Evolutionary conservation across 2,329 filamentous ascomycete genomes (phyloP).

Genomic region (Esteya vermicola): DNA sequence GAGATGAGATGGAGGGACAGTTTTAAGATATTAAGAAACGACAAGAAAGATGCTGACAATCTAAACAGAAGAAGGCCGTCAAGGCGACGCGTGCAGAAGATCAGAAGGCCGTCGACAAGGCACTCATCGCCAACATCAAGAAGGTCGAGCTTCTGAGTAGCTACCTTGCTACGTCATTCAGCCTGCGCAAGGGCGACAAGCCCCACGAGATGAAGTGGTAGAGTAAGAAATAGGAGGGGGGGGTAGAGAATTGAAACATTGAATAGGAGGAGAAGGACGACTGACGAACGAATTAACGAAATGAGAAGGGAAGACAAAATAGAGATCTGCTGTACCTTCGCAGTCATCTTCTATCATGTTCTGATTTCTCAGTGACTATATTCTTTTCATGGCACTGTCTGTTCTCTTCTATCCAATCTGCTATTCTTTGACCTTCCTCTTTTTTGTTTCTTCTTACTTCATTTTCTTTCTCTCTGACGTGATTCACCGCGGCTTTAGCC

Average conservation of each 20-base stretch:
- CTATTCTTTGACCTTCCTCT: neutral
- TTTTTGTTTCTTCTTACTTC: neutral
- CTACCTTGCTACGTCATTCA: constrained; percentile 95
- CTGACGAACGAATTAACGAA: too few species aligned
- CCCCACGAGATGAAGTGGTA: constrained; percentile 99
- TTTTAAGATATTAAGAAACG: too few species aligned
- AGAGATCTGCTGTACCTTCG: too few species aligned
- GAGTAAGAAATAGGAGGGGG: constrained; percentile 17
- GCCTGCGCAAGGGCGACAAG: constrained; percentile 97
- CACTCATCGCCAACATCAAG: constrained; percentile 89
- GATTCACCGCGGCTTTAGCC: neutral
- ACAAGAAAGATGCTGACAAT: constrained; percentile 20
- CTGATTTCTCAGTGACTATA: too few species aligned
- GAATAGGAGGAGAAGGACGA: neutral
- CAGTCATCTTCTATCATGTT: too few species aligned
- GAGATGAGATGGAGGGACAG: too few species aligned
- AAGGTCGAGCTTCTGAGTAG: constrained; percentile 88
- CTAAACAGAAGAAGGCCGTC: constrained; percentile 84
- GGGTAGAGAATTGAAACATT: neutral
- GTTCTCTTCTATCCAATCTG: neutral
- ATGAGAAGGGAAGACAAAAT: too few species aligned
- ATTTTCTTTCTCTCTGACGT: constrained; percentile 3
- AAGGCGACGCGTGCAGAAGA: constrained; percentile 83
- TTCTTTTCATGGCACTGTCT: too few species aligned
- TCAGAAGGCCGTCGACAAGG: constrained; percentile 98